Evolutionary conservation across 805 yeast genomes (phyloP).

Genomic region (Lipomyces japonicus): DNA sequence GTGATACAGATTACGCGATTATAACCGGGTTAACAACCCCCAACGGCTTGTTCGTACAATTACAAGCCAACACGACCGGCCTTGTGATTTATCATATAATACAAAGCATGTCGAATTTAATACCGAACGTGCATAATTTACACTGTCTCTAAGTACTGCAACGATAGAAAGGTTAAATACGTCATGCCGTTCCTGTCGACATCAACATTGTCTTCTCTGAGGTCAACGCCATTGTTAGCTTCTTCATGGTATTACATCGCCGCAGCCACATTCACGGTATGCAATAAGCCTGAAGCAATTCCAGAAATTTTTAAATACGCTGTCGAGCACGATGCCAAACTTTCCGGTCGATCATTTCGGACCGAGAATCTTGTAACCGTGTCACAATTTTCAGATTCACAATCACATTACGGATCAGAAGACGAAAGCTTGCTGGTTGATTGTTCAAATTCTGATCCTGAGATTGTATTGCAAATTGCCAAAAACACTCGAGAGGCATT

Average conservation of each 20-base stretch:
- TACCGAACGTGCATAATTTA: too few species aligned
- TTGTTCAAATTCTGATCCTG: slow-evolving; percentile 16
- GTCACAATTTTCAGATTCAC: not conserved
- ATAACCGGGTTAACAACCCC: too few species aligned
- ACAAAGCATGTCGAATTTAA: too few species aligned
- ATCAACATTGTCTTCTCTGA: slow-evolving; percentile 11
- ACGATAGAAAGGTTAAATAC: not conserved
- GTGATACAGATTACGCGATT: too few species aligned
- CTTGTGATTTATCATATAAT: too few species aligned
- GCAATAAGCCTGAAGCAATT: slow-evolving; percentile 77
- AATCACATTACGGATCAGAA: slow-evolving; percentile 16
- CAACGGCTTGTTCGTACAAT: too few species aligned
- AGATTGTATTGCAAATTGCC: slow-evolving; percentile 40
- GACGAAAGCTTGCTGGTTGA: slow-evolving; percentile 17
- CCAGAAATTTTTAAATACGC: slow-evolving; percentile 74
- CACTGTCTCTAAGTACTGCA: too few species aligned
- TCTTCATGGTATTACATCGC: slow-evolving; percentile 71
- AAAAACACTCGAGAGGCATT: slow-evolving; percentile 69
- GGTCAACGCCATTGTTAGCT: slow-evolving; percentile 18
- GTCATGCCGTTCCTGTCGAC: slow-evolving; percentile 6
- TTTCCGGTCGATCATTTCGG: not conserved
- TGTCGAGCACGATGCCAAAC: slow-evolving; percentile 33
- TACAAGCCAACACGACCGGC: too few species aligned
- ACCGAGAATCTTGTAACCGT: not conserved
- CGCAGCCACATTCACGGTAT: slow-evolving; percentile 73